Base-by-base conservation (phyloP, 257 asterid species). In the Parsonsia alboflavescens region DNA sequence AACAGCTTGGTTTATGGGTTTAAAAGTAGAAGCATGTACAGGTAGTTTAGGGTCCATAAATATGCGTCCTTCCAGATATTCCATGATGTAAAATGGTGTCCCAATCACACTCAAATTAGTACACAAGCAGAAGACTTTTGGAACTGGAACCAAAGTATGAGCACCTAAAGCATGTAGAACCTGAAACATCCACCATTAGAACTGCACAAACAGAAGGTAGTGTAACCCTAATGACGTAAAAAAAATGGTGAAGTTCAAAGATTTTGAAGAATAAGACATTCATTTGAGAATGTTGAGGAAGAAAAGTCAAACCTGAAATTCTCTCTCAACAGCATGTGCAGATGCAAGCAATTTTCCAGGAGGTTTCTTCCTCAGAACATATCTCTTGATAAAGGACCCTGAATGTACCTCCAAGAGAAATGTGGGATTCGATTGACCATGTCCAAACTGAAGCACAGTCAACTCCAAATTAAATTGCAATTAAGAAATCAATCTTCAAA, bases 311-410 rank as follows among this genome's bases (percentile, higher is more conserved):
- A 93, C 97, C 98, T 88, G 88, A 84, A 78, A 91, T 86, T 93
- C 98, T 85, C 98, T 89, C 85, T 93, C 98, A 74, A 93, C 90
- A 59, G 97, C 97, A 82, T 93, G 98, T 30, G 98, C 98, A 66
- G 98, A 93, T 79, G 88, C 81, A 61, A 93, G 96, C 83, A 91
- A 81, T 73, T 82, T 83, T 39, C 98, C 98, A 0, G 89, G 88
- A 78, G 98, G 97, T 77, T 93, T 93, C 87, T 93, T 93, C 74
- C 97, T 86, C 89, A 93, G 73, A 81, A 93, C 98, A 52, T 91
- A 93, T 24, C 46, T 81, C 87, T 87, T 91, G 80, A 80, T 79
- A 17, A 82, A 54, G 68, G 84, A 75, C 66, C 91, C 96, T 21
- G 88, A 82, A 66, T 80, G 85, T 67, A 89, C 93, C 86, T 91